These are phyloP conservation scores for Auricularia heimuer DNA, from an alignment of 768 basidiomycete species.

Conservation along the genomic window DNA sequence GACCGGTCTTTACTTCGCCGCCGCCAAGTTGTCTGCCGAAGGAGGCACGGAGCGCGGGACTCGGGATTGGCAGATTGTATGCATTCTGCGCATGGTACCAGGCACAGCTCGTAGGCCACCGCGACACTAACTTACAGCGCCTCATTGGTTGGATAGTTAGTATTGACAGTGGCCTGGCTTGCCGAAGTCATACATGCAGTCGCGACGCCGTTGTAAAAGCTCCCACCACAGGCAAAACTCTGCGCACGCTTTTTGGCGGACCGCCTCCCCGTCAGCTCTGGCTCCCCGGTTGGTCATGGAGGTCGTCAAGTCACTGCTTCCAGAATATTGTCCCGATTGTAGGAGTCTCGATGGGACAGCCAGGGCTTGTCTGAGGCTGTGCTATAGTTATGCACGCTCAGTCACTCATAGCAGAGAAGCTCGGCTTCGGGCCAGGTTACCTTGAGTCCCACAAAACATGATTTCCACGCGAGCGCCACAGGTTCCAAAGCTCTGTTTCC, in stretches of 20 bases:
- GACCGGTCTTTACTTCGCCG: neutral
- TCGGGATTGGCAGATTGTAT: neutral
- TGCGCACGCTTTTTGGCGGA: neutral
- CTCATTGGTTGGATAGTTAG: neutral
- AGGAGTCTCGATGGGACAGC: neutral
- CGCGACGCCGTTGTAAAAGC: neutral
- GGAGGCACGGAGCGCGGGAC: neutral
- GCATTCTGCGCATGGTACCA: too few species aligned
- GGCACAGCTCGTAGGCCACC: too few species aligned
- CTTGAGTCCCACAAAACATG: constrained; percentile 21
- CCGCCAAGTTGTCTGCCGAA: neutral
- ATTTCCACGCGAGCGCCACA: constrained; percentile 8
- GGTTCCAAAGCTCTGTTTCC: neutral
- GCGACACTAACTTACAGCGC: too few species aligned
- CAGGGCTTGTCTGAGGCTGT: neutral
- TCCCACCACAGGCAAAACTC: neutral
- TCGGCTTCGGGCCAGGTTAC: constrained; percentile 27
- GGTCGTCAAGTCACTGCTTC: neutral
- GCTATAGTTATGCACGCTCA: neutral
- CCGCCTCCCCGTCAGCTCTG: neutral
- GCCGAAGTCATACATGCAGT: neutral
- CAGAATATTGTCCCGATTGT: neutral
- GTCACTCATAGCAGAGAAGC: neutral
- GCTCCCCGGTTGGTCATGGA: too few species aligned
- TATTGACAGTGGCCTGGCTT: neutral